Conservation (phyloP, 768 basidiomycete genomes). For the Trametes cinnabarina region DNA sequence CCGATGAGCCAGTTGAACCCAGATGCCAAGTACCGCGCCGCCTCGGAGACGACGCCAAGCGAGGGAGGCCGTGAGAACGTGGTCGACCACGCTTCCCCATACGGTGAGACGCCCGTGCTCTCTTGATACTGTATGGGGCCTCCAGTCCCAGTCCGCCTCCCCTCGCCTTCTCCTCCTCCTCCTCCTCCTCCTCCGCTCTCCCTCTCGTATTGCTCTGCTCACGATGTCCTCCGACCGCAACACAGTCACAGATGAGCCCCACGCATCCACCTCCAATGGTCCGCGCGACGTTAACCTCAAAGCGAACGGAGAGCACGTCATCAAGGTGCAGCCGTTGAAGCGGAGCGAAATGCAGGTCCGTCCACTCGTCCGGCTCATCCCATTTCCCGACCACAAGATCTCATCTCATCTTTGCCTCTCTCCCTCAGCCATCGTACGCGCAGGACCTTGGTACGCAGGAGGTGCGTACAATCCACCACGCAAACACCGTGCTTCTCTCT, state of each 20-base stretch:
- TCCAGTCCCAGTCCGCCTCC: too few relatives aligned
- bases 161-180: background rate
- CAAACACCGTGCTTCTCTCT: background rate
- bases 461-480: slow-evolving; percentile 29
- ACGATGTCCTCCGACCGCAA: slow-evolving; percentile 20
- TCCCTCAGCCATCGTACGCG: slow-evolving; percentile 79
- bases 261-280: background rate
- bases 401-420: slow-evolving; percentile 10
- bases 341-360: slow-evolving; percentile 83
- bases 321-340: slow-evolving; percentile 83
- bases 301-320: slow-evolving; percentile 42
- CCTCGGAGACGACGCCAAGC: slow-evolving; percentile 37
- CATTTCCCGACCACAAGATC: background rate
- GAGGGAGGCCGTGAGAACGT: slow-evolving; percentile 48
- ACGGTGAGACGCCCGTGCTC: slow-evolving; percentile 47
- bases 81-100: slow-evolving; percentile 62
- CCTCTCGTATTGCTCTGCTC: too few relatives aligned
- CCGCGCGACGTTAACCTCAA: background rate
- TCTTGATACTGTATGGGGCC: too few relatives aligned
- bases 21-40: slow-evolving; percentile 55
- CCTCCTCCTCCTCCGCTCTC: background rate
- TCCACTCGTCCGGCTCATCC: slow-evolving; percentile 13
- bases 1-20: slow-evolving; percentile 17
- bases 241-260: slow-evolving; percentile 58
- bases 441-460: slow-evolving; percentile 79